Conservation (phyloP, 2,329 filamentous ascomycete genomes). For the Didymosphaeria variabile region DNA sequence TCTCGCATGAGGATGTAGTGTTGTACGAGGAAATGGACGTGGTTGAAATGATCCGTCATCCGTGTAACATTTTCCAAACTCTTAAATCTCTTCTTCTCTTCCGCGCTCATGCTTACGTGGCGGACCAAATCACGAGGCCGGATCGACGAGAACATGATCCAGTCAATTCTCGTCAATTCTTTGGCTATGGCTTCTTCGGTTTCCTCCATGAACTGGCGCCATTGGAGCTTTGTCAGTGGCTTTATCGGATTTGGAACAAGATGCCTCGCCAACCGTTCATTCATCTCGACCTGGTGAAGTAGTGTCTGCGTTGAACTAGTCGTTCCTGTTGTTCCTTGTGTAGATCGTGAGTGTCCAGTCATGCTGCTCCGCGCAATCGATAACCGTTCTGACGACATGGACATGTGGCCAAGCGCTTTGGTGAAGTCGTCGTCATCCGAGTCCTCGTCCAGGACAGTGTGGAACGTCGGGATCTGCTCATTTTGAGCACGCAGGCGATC, state of each 20-base stretch:
- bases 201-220: slow-evolving; percentile 88
- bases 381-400: slow-evolving; percentile 37
- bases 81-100: slow-evolving; percentile 77
- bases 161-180: slow-evolving; percentile 94
- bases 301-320: slow-evolving; percentile 55
- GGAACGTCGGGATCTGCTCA: slow-evolving; percentile 53
- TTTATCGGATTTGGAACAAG: slow-evolving; percentile 75
- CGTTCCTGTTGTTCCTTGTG: slow-evolving; percentile 36
- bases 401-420: slow-evolving; percentile 41
- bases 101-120: slow-evolving; percentile 79
- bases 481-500: slow-evolving; percentile 68
- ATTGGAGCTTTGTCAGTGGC: slow-evolving; percentile 83
- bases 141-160: slow-evolving; percentile 97
- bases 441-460: slow-evolving; percentile 52
- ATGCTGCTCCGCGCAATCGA: slow-evolving; percentile 43
- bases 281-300: slow-evolving; percentile 76
- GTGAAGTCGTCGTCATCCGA: slow-evolving; percentile 48
- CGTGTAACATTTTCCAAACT: slow-evolving; percentile 87
- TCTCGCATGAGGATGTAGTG: slow-evolving; percentile 78
- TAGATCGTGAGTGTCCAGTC: slow-evolving; percentile 33
- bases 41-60: slow-evolving; percentile 85
- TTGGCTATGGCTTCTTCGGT: slow-evolving; percentile 85
- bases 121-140: slow-evolving; percentile 91
- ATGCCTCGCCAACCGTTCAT: slow-evolving; percentile 77
- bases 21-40: slow-evolving; percentile 64